Conservation (phyloP, 1,284 basidiomycete genomes). For the Ustilago cynodontis region DNA sequence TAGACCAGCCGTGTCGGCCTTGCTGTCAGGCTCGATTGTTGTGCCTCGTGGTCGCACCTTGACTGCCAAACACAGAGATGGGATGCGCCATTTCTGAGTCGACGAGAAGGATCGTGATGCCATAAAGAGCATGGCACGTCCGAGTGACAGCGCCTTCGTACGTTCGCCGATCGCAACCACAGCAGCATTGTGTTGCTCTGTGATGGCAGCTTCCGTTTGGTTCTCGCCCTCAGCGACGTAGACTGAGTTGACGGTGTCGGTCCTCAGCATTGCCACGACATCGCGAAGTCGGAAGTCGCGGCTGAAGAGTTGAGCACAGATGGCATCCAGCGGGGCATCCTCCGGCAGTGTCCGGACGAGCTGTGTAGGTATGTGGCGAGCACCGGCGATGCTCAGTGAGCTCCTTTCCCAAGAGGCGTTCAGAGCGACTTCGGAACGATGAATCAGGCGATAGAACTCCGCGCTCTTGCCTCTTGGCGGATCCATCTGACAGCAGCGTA, state of each 20-base stretch:
- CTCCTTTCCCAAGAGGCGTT: conserved; percentile 24
- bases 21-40: conserved; percentile 41
- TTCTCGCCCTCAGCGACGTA: conserved; percentile 48
- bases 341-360: conserved; percentile 45
- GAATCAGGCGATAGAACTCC: conserved; percentile 80
- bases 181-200: conserved; percentile 43
- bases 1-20: conserved; percentile 66
- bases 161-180: conserved; percentile 53
- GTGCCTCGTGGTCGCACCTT: conserved; percentile 54
- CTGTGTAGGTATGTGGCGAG: conserved; percentile 14
- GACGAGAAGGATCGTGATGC: conserved; percentile 53
- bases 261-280: conserved; percentile 63
- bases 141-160: conserved; percentile 60
- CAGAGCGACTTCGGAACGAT: conserved; percentile 79
- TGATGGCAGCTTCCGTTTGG: conserved; percentile 49
- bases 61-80: conserved; percentile 56
- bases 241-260: conserved; percentile 45
- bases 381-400: conserved; percentile 16
- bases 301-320: conserved; percentile 62
- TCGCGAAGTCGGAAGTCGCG: conserved; percentile 64
- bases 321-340: conserved; percentile 50
- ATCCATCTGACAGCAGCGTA: conserved; percentile 81
- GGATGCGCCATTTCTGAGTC: conserved; percentile 60
- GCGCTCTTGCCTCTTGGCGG: conserved; percentile 81
- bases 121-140: conserved; percentile 65